These are phyloP conservation scores for Tricholomella constricta DNA, from an alignment of 768 basidiomycete genomes.

Conservation along the genomic window DNA sequence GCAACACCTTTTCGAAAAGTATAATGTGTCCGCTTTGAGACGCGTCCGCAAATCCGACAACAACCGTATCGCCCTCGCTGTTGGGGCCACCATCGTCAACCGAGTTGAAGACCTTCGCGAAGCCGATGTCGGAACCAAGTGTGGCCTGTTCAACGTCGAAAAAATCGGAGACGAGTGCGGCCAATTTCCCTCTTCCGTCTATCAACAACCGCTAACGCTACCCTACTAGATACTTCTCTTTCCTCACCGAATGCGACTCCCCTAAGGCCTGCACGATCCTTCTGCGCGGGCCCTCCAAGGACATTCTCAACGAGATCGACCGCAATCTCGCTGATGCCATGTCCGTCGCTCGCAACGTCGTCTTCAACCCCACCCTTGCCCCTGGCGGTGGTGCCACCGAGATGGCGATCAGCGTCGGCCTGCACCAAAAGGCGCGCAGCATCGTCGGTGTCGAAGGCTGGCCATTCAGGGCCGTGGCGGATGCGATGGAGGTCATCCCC, in stretches of 20 bases:
- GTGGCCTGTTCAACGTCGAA: conserved; percentile 95
- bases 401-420: conserved; percentile 92
- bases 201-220: background rate
- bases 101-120: conserved; percentile 93
- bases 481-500: conserved; percentile 97
- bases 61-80: conserved; percentile 95
- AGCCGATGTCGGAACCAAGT: conserved; percentile 86
- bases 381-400: conserved; percentile 98
- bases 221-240: conserved; percentile 79
- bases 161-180: conserved; percentile 94
- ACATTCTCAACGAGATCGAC: conserved; percentile 97
- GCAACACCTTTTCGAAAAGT: conserved; percentile 85
- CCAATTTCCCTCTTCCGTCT: background rate
- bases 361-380: conserved; percentile 92
- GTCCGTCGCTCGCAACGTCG: conserved; percentile 94
- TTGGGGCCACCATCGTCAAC: conserved; percentile 96
- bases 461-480: conserved; percentile 90
- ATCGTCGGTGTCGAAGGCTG: conserved; percentile 89
- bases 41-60: conserved; percentile 99
- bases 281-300: conserved; percentile 96
- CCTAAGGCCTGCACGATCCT: conserved; percentile 99
- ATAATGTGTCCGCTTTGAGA: conserved; percentile 90
- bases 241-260: conserved; percentile 85
- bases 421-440: conserved; percentile 77
- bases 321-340: conserved; percentile 97